Conservation (phyloP, 768 basidiomycete genomes). For the Phaffia australis region DNA sequence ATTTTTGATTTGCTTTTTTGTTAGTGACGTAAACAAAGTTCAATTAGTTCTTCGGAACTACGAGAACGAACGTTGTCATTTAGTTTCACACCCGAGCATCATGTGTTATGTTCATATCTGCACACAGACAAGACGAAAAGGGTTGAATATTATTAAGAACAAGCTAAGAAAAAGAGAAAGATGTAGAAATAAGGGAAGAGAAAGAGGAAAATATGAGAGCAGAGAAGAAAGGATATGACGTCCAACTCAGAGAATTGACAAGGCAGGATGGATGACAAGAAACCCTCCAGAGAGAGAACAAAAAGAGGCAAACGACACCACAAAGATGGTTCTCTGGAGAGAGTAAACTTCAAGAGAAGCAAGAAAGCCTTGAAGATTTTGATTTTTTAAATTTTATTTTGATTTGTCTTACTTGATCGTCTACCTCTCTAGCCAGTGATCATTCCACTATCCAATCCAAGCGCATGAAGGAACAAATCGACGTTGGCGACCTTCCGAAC, state of each 20-base stretch:
- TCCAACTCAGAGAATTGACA: slow-evolving; percentile 2
- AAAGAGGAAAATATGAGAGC: not conserved
- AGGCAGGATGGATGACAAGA: slow-evolving; percentile 7
- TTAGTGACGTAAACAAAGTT: no score
- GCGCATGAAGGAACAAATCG: slow-evolving; percentile 51
- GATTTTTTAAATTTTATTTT: not conserved
- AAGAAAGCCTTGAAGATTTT: not conserved
- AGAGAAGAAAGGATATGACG: slow-evolving; percentile 4
- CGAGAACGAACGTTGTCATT: no score
- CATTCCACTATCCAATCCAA: slow-evolving; percentile 12
- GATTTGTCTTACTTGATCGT: not conserved
- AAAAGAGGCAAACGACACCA: not conserved
- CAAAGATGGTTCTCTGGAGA: no score
- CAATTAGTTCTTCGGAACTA: no score
- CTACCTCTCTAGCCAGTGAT: no score
- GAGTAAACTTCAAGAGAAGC: not conserved
- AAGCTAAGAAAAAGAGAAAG: not conserved
- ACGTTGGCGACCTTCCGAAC: slow-evolving; percentile 79
- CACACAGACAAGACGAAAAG: no score
- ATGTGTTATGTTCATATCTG: no score
- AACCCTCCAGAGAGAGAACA: slow-evolving; percentile 13
- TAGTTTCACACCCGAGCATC: no score
- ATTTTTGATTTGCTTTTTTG: no score
- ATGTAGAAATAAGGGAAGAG: not conserved
- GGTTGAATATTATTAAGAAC: not conserved